Base-by-base conservation (phyloP, 2,329 filamentous ascomycete species). In the Trichophyton simii region DNA sequence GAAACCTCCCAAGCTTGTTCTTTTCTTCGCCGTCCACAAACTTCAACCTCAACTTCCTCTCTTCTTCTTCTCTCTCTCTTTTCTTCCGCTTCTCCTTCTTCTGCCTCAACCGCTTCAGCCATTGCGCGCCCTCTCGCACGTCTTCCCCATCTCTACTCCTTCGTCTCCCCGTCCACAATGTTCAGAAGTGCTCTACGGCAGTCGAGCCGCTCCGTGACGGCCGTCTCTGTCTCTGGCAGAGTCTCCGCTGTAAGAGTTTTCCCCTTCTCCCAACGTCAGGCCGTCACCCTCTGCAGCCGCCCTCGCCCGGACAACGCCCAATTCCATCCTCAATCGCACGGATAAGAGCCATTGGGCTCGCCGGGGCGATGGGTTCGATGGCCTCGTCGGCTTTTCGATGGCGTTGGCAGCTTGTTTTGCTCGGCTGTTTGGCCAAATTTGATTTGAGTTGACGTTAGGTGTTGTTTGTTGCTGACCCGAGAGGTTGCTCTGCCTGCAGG, bases 121-220 rank as follows among this genome's bases (percentile, higher is more conserved):
- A 70, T 72, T 74, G 74, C 74, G 73, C 71, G 69, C 70, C 73
- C 71, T 72, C 68, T 73, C 71, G 73, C 66, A 66, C 70, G 70
- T 73, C 71, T 72, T 71, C 72, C 68, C 68, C 69, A 71, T 75
- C 74, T 76, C 72, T 69, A 68, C 73, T 70, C 71, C 69, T 72
- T 73, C 71, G 72, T 70, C 72, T 31, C 73, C 73, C 69, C 66
- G 67, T 77, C n/a, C 77, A 83, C 78, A 81, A 96, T 97, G 92
- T 95, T 96, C 85, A 90, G 92, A 82, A 95, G 89, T 87, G 91
- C 92, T 83, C 85, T 97, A 82, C 87, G 91, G 83, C 91, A 95
- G 84, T 95, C 91, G 79, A 88, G 88, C 83, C 91, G 91, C 83
- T 88, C 89, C 80, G 89, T 92, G 81, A 88, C 89, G 82, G 90